Evolutionary conservation across 2,329 filamentous ascomycete genomes (phyloP), one percentile per base, ranked within the genome.

Genomic region (Clonostachys rosea): DNA sequence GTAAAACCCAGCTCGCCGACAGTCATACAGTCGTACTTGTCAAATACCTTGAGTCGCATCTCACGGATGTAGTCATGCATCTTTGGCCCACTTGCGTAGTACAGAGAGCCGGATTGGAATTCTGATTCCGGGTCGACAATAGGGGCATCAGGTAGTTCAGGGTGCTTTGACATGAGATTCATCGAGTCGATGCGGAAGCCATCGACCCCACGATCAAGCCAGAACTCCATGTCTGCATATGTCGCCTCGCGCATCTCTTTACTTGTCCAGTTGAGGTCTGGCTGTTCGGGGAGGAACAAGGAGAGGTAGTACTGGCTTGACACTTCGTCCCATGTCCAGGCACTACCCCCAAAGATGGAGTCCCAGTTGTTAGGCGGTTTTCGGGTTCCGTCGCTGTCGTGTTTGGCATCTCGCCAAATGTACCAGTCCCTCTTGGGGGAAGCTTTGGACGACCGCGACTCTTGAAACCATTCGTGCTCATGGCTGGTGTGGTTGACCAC

Each of bases 261-360:
- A 49, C 84, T 84, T 54, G 90, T 84, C 85, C 87, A 91, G 64
- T 91, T 91, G 12, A 91, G 72, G 55, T 91, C 88, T 0, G 87
- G 87, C 57, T 90, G 86, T 49, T 85, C 79, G 3, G 75, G 74
- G 5, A 81, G 79, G 60, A 87, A 91, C 8, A 91, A 70, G 50
- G 84, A 79, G 2, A 89, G 77, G 55, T 87, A 89, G 60, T 87
- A 89, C 62, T 89, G 82, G 43, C 75, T 71, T 0, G 83, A 86
- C 6, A 65, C 62, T 48, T 83, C 75, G 54, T 87, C 82, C 62
- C 75, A 87, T 43, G 78, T 68, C 83, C 83, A 86, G 0, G 76
- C 77, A 36, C 72, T 72, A 4, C 72, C 73, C 24, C 71, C 72
- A 42, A 79, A 84, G 65, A 68, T 76, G 64, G 62, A 75, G 53